Conservation (phyloP, 2,329 filamentous ascomycete genomes). For the Penicillium sp. region DNA sequence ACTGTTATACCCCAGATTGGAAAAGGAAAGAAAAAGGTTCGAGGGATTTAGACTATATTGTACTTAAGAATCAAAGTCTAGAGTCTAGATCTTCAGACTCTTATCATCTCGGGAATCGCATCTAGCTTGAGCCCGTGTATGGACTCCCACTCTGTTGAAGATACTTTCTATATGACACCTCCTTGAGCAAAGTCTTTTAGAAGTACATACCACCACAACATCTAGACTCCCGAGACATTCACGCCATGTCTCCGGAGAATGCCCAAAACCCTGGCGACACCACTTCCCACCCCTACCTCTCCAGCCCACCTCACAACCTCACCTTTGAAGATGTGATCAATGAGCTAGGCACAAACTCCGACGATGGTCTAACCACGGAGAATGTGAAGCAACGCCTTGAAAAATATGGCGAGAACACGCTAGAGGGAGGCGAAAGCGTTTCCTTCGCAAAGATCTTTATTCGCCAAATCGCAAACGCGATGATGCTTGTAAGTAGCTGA, state of each 20-base stretch:
- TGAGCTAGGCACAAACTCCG: constrained; percentile 56
- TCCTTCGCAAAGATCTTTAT: constrained; percentile 69
- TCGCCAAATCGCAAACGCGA: constrained; percentile 66
- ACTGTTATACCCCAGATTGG: neutral
- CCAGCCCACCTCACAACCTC: constrained; percentile 63
- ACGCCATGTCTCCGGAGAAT: constrained; percentile 22
- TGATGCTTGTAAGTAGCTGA: constrained; percentile 59
- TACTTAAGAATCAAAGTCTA: constrained; percentile 10
- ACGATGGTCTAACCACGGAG: constrained; percentile 56
- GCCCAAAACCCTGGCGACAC: constrained; percentile 31
- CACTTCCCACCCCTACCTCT: constrained; percentile 38
- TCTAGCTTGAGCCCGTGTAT: constrained; percentile 24
- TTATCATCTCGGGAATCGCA: constrained; percentile 6
- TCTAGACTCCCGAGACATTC: neutral
- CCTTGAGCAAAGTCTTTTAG: constrained; percentile 25
- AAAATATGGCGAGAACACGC: constrained; percentile 61
- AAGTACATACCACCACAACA: constrained; percentile 8
- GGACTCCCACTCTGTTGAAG: constrained; percentile 33
- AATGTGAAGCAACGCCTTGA: constrained; percentile 58
- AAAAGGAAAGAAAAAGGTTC: neutral
- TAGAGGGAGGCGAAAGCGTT: constrained; percentile 65
- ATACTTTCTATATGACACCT: constrained; percentile 35
- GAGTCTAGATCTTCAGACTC: constrained; percentile 14
- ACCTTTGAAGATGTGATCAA: constrained; percentile 52
- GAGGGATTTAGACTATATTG: constrained; percentile 1